phyloP scores from a whole-genome alignment of 129 eudicot species.

The Centrapalus pauciflorus region DNA sequence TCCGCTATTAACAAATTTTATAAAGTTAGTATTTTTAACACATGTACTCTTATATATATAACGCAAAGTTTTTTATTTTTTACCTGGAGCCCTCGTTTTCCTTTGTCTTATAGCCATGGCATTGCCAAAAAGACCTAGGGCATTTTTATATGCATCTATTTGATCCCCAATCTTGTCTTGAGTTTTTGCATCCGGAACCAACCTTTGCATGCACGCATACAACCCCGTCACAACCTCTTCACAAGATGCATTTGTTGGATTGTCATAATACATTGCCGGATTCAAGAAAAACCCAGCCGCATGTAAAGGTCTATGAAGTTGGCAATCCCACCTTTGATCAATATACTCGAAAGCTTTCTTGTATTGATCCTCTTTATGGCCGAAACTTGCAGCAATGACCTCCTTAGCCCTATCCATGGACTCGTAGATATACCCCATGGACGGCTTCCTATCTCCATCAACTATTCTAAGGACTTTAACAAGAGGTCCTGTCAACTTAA shows the following conservation, averaged over 20 bases:
- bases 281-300: neutral
- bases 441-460: neutral
- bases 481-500: neutral
- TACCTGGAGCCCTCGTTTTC: too few relatives aligned
- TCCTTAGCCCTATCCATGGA: neutral
- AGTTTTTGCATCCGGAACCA: too few relatives aligned
- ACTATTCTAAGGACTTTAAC: neutral
- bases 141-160: too few relatives aligned
- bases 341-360: neutral
- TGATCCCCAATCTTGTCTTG: too few relatives aligned
- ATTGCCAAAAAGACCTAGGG: too few relatives aligned
- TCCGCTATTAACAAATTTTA: too few relatives aligned
- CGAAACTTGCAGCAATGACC: neutral
- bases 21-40: too few relatives aligned
- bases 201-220: too few relatives aligned
- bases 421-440: slow-evolving; percentile 3
- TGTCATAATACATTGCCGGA: neutral
- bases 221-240: neutral
- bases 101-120: too few relatives aligned
- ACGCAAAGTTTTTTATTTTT: too few relatives aligned
- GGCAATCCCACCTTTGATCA: slow-evolving; percentile 4
- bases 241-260: neutral
- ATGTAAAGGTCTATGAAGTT: slow-evolving; percentile 4
- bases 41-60: too few relatives aligned
- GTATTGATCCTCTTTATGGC: neutral